phyloP scores from a whole-genome alignment of 192 early-diverging fungal genomes.

The Nowakowskiella sp. region DNA sequence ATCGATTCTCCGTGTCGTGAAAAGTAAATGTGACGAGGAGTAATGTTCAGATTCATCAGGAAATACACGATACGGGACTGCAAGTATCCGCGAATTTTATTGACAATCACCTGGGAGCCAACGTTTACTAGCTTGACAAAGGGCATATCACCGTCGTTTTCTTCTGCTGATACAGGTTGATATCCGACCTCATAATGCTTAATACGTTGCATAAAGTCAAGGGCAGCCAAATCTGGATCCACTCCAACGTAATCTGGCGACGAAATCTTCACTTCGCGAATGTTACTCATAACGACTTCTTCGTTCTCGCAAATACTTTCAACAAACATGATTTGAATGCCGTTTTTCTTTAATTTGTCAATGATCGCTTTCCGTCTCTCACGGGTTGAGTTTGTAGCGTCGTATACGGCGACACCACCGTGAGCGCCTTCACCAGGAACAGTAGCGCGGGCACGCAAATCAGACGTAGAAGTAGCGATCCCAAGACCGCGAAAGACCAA shows the following conservation, averaged over 20 bases:
- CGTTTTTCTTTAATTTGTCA: conserved; percentile 58
- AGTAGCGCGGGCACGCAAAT: conserved; percentile 6
- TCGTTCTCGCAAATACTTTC: conserved; percentile 92
- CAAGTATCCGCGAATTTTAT: conserved; percentile 91
- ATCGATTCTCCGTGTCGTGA: conserved; percentile 74
- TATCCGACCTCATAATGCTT: conserved; percentile 86
- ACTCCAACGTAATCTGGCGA: conserved; percentile 86
- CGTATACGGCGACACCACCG: conserved; percentile 88
- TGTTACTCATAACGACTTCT: conserved; percentile 80
- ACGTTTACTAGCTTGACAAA: conserved; percentile 96
- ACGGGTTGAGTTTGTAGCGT: conserved; percentile 94
- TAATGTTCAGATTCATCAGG: conserved; percentile 98
- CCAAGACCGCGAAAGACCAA: background rate
- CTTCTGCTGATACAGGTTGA: conserved; percentile 64
- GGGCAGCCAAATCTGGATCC: conserved; percentile 79
- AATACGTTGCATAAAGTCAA: conserved; percentile 88
- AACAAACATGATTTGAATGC: conserved; percentile 91
- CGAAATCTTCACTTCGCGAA: conserved; percentile 87
- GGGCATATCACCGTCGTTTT: conserved; percentile 48
- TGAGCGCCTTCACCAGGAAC: conserved; percentile 9
- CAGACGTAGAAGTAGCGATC: conserved; percentile 1
- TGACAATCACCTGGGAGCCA: conserved; percentile 80
- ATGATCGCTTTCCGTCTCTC: conserved; percentile 67
- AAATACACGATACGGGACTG: conserved; percentile 97
- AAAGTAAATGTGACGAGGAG: conserved; percentile 88